phyloP scores from a whole-genome alignment of 495 filamentous ascomycete species.

The Cercophora samala region DNA sequence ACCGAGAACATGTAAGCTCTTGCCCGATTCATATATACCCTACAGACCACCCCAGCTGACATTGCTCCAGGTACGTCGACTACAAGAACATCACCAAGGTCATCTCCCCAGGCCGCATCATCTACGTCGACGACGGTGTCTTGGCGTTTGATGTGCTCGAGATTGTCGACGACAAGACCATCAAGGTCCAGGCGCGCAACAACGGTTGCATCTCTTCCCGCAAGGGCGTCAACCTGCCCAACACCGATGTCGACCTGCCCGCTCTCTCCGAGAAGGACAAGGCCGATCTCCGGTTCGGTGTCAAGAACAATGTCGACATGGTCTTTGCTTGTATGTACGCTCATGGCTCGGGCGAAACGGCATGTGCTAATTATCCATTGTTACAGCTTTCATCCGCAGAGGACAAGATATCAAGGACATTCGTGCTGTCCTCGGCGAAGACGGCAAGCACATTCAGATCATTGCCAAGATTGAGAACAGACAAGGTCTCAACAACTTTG shows the following conservation, averaged over 20 bases:
- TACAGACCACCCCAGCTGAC: slow-evolving; percentile 18
- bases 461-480: slow-evolving; percentile 99
- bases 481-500: slow-evolving; percentile 96
- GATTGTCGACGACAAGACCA: slow-evolving; percentile 81
- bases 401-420: slow-evolving; percentile 89
- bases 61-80: slow-evolving; percentile 78
- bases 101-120: slow-evolving; percentile 85
- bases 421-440: slow-evolving; percentile 83
- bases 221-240: slow-evolving; percentile 98
- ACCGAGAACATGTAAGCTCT: slow-evolving; percentile 85
- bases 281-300: slow-evolving; percentile 86
- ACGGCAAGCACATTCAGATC: slow-evolving; percentile 97
- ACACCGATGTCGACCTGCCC: slow-evolving; percentile 97
- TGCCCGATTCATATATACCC: background rate
- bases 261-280: slow-evolving; percentile 98
- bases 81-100: slow-evolving; percentile 99
- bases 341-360: background rate
- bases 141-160: slow-evolving; percentile 91
- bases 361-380: slow-evolving; percentile 1
- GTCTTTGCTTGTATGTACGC: slow-evolving; percentile 68
- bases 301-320: slow-evolving; percentile 98
- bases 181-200: slow-evolving; percentile 82
- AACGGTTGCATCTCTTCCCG: slow-evolving; percentile 97
- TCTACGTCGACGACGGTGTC: slow-evolving; percentile 98
- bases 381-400: slow-evolving; percentile 77